These are phyloP conservation scores for Novymonas esmeraldas DNA, from an alignment of 208 protist genomes.

Conservation along the genomic window DNA sequence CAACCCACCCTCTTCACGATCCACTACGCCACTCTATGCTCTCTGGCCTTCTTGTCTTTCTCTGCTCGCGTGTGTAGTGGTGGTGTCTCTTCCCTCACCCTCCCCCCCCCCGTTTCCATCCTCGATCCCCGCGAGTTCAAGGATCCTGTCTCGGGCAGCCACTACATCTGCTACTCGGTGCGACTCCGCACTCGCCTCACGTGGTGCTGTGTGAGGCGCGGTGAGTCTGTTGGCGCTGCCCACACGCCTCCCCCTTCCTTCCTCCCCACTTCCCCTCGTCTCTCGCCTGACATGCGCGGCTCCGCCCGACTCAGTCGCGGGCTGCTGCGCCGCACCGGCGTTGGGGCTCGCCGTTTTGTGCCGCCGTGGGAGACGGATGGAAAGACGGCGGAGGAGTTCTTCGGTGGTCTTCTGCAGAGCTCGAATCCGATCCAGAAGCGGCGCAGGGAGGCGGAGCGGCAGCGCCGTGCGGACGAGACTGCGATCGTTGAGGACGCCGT, in stretches of 20 bases:
- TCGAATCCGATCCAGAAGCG: constrained; percentile 67
- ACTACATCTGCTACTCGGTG: too few species aligned
- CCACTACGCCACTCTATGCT: too few species aligned
- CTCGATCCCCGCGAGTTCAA: too few species aligned
- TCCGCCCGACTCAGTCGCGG: neutral
- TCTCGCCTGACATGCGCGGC: constrained; percentile 4
- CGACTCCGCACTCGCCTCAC: too few species aligned
- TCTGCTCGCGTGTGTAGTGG: too few species aligned
- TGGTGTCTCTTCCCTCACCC: too few species aligned
- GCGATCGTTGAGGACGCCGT: constrained; percentile 26
- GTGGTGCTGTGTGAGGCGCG: too few species aligned
- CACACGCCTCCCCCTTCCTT: neutral
- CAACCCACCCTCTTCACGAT: too few species aligned
- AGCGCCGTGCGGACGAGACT: constrained; percentile 33
- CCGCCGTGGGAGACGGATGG: constrained; percentile 87
- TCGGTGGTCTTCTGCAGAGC: constrained; percentile 66
- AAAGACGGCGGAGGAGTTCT: constrained; percentile 83
- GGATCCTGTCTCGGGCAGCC: too few species aligned
- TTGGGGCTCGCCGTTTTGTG: constrained; percentile 60
- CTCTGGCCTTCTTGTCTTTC: too few species aligned
- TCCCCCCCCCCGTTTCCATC: too few species aligned
- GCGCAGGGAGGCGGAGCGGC: constrained; percentile 36
- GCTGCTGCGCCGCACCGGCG: neutral
- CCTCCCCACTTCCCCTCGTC: neutral
- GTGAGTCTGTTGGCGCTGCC: neutral